These are phyloP conservation scores for Coemansia sp. DNA, from an alignment of 192 early-diverging fungal genomes.

Conservation along the genomic window DNA sequence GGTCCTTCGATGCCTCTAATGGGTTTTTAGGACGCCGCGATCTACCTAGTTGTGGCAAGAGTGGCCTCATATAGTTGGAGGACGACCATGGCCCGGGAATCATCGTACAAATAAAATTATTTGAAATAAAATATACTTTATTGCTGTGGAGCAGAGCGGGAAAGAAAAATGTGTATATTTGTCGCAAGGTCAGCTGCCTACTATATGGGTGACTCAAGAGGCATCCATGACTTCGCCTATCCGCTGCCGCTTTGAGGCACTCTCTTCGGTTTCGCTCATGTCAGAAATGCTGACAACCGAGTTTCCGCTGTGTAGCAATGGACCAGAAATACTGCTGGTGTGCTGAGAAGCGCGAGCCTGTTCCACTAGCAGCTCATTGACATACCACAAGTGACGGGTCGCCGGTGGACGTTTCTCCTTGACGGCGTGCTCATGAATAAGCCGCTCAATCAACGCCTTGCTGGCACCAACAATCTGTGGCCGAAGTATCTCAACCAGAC, in stretches of 20 bases:
- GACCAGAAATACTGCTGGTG: neutral
- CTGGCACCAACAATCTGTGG: constrained; percentile 26
- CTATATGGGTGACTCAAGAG: neutral
- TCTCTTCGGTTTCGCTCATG: neutral
- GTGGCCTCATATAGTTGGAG: constrained; percentile 17
- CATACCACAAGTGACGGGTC: constrained; percentile 43
- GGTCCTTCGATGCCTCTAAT: constrained; percentile 39
- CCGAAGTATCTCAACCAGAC: constrained; percentile 43
- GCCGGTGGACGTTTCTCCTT: constrained; percentile 50
- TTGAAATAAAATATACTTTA: neutral
- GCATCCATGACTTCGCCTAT: neutral
- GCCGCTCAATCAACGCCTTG: constrained; percentile 51
- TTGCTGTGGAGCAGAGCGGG: too few relatives aligned
- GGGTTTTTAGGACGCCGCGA: constrained; percentile 32
- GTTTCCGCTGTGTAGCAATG: neutral
- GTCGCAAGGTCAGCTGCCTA: neutral
- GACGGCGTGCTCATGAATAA: constrained; percentile 44
- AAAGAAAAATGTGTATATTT: neutral
- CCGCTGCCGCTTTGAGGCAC: constrained; percentile 21
- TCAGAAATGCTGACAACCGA: neutral
- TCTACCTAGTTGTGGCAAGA: constrained; percentile 32
- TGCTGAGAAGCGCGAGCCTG: constrained; percentile 1
- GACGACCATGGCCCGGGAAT: constrained; percentile 1
- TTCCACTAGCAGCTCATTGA: constrained; percentile 32
- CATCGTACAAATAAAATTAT: neutral